Base-by-base conservation (phyloP, 73 alveolate species). In the Uronychia setigera region DNA sequence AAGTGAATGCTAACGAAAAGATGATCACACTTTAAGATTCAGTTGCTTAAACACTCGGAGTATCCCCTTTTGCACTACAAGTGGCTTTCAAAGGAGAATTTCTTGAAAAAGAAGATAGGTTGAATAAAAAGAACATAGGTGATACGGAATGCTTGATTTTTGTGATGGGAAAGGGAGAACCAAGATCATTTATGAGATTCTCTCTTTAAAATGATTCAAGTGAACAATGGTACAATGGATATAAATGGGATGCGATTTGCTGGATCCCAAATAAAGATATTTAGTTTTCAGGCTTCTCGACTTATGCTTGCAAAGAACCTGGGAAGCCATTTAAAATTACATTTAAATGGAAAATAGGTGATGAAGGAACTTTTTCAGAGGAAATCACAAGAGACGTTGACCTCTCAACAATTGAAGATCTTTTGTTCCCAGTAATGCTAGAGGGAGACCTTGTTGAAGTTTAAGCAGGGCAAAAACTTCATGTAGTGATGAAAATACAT, bases 241-340 rank as follows among this genome's bases (percentile, higher is more conserved):
- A 19, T 5, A 14, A 58, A 29, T 29, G 57, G 13, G 86, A 80
- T 58, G 86, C 76, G 0, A 35, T 80, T 80, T 0, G 30, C 5
- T 80, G 35, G 26, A 46, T 80, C 35, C 86, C 86, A 1, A 35
- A 35, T 57, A 32, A 31, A 27, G 58, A 80, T 29, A 80, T 80
- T 0, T 28, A 35, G 30, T 33, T 80, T 26, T 25, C 30, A 0
- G 86, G 86, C 13, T 80, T 80, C 29, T n/a, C 86, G 1, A 35
- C 60, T 0, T 80, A 46, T 59, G 86, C 86, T n/a, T 67, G 78
- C n/a, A 80, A 80, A 0, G 59, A 80, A 28, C 34, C 34, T 14
- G 77, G n/a, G n/a, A 46, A 80, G 0, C 30, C 78, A 13, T 80
- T 33, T 59, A 76, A 80, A 80, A 80, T 80, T 29, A 80, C 35